A percentile compares a stretch with the other conserved stretches of the same genome.
These are phyloP conservation scores for Leccinum subgranulosum DNA, from an alignment of 768 basidiomycete genomes.

Conservation along the genomic window DNA sequence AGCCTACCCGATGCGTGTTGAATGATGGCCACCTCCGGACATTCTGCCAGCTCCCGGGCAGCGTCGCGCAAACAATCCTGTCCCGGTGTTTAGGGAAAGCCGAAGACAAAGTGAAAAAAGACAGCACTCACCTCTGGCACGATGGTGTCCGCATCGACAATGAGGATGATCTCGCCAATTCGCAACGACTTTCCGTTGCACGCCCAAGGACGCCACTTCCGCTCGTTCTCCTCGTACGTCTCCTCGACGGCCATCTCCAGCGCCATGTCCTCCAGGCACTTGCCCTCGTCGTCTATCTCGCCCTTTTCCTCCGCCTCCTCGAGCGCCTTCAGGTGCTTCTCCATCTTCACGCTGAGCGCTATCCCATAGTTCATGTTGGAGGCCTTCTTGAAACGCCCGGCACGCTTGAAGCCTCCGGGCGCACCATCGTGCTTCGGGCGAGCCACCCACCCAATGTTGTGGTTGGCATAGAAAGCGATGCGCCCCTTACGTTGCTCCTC, in stretches of 20 bases:
- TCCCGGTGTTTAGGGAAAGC: not conserved
- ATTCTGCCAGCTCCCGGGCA: constrained; percentile 76
- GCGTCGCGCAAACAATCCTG: constrained; percentile 90
- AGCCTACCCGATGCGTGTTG: constrained; percentile 75
- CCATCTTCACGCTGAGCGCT: constrained; percentile 37
- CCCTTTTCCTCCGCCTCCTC: constrained; percentile 37
- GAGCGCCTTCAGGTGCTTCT: constrained; percentile 42
- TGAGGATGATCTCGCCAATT: constrained; percentile 75
- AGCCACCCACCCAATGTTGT: constrained; percentile 59
- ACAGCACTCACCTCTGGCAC: constrained; percentile 58
- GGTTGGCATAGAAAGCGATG: constrained; percentile 50
- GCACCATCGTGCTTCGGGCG: constrained; percentile 45
- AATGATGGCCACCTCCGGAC: constrained; percentile 86
- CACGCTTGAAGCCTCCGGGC: constrained; percentile 31
- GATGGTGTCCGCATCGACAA: constrained; percentile 86
- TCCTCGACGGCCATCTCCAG: constrained; percentile 73
- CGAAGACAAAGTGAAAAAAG: not conserved
- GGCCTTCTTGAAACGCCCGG: constrained; percentile 92
- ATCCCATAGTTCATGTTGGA: constrained; percentile 87
- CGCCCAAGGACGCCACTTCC: constrained; percentile 70
- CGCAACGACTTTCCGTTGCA: constrained; percentile 72
- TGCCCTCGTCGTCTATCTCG: constrained; percentile 39
- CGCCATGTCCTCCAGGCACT: constrained; percentile 63
- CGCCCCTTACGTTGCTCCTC: constrained; percentile 47
- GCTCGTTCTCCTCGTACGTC: constrained; percentile 56